A percentile compares a stretch with the other conserved stretches of the same genome.
Evolutionary conservation across 306 rosid genomes (phyloP).

Genomic region (Biancaea sappan): DNA sequence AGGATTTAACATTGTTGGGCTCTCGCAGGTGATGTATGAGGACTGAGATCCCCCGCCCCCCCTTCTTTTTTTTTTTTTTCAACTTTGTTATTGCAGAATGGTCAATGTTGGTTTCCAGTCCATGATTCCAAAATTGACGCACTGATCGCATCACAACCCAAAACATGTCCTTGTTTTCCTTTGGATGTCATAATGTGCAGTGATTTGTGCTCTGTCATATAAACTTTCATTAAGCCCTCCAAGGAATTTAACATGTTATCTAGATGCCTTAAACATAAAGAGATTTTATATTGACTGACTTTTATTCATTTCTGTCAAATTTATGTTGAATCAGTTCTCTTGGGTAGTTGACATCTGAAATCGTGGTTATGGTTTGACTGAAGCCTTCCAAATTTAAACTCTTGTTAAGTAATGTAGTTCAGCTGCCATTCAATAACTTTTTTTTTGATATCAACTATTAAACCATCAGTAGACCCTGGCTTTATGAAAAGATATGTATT

Average conservation of each 20-base stretch:
- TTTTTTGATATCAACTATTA: background rate
- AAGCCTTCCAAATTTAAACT: background rate
- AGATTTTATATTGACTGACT: background rate
- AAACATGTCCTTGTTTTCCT: background rate
- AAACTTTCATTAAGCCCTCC: background rate
- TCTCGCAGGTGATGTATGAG: conserved; percentile 78
- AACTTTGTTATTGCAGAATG: background rate
- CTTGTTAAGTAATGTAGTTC: background rate
- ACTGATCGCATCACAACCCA: background rate
- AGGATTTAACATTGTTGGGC: conserved; percentile 92
- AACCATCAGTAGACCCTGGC: background rate
- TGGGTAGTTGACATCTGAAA: background rate
- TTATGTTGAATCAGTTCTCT: background rate
- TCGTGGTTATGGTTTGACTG: background rate
- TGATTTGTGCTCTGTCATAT: conserved; percentile 1
- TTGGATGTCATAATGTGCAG: background rate
- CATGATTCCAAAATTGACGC: background rate
- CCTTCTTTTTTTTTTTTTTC: conserved; percentile 11
- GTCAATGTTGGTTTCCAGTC: background rate
- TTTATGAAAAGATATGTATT: background rate
- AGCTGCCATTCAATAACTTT: conserved; percentile 20
- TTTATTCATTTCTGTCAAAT: conserved; percentile 7
- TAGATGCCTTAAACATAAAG: background rate
- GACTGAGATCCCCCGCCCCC: too few species aligned
- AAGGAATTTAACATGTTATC: background rate